Evolutionary conservation across 1,284 basidiomycete species (phyloP), one percentile per base, ranked within the genome.

Genomic region (Melampsora americana): DNA sequence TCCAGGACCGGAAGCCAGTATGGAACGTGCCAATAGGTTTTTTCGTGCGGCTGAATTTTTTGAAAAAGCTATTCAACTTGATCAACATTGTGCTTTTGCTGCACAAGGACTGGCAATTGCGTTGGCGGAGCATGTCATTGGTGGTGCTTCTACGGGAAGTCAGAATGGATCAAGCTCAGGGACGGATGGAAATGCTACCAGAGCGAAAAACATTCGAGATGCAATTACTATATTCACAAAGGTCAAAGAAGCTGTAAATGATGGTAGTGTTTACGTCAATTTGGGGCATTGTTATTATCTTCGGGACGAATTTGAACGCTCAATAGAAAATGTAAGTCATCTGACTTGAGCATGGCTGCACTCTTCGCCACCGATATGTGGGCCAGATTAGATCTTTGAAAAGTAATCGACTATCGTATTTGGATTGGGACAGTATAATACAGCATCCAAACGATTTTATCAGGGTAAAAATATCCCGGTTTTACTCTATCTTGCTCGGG

Each of bases 241-340:
- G 83, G 90, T 96, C 71, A 87, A 92, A 77, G 94, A 96, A 84
- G 90, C 89, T 3, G 83, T 93, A 69, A 87, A 88, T 77, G 91
- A 93, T 78, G 91, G 91, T 1, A 90, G 90, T 79, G 93, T 95
- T 9, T 93, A 94, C 80, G 86, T 92, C 80, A 97, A 97, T 82
- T 94, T 96, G 85, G 95, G 94, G 0, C 95, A 96, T 81, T 95
- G 93, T 80, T 91, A 94, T 82, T 95, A 92, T 81, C 86, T 88
- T 35, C 86, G 92, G 68, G 94, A 95, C 77, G 94, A 97, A 82
- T 95, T 90, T 82, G 93, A 97, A 79, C 87, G 91, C 73, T 93
- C 95, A 0, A 93, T 96, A 78, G 93, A 97, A 83, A 91, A 90
- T 80, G 93, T 95, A 81, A 85, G 93, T 88, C n/a, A 7, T 74